phyloP scores from a whole-genome alignment of 768 basidiomycete species.

The Lentinus tigrinus region DNA sequence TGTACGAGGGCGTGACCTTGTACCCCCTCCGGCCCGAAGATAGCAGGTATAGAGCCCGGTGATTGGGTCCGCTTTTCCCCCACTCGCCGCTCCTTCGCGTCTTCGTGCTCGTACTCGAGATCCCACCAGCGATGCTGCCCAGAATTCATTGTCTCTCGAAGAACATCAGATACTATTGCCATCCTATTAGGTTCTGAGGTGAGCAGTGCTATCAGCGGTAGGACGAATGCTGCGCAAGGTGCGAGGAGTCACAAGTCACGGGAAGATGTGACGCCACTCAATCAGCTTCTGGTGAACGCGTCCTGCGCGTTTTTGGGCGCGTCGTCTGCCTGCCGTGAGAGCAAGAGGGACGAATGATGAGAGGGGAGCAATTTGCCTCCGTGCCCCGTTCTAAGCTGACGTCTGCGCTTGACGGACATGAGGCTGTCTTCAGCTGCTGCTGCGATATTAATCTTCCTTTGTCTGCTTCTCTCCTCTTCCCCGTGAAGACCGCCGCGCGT shows the following conservation, averaged over 20 bases:
- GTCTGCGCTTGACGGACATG: slow-evolving; percentile 11
- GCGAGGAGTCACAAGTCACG: background rate
- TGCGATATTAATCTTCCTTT: slow-evolving; percentile 15
- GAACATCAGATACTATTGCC: background rate
- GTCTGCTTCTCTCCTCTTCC: slow-evolving; percentile 9
- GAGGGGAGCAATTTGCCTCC: background rate
- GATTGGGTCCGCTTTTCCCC: background rate
- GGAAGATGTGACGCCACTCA: background rate
- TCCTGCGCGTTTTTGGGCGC: slow-evolving; percentile 7
- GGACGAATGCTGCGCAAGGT: slow-evolving; percentile 4
- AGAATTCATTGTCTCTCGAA: background rate
- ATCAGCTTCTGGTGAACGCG: slow-evolving; percentile 19
- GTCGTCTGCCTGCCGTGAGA: slow-evolving; percentile 3
- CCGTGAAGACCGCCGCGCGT: slow-evolving; percentile 21
- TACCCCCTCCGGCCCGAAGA: background rate
- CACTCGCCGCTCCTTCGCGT: background rate
- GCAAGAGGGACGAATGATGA: slow-evolving; percentile 1
- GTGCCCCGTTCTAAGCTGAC: slow-evolving; percentile 1
- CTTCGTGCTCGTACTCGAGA: background rate
- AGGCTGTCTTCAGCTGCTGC: slow-evolving; percentile 5
- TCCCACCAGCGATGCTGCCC: background rate
- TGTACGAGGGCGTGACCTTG: background rate
- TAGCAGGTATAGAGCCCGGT: background rate
- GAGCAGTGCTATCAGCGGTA: background rate
- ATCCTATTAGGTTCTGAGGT: background rate